A percentile compares a stretch with the other conserved stretches of the same genome.
Evolutionary conservation across 345 rosid species (phyloP).

Genomic region (Heritiera littoralis): DNA sequence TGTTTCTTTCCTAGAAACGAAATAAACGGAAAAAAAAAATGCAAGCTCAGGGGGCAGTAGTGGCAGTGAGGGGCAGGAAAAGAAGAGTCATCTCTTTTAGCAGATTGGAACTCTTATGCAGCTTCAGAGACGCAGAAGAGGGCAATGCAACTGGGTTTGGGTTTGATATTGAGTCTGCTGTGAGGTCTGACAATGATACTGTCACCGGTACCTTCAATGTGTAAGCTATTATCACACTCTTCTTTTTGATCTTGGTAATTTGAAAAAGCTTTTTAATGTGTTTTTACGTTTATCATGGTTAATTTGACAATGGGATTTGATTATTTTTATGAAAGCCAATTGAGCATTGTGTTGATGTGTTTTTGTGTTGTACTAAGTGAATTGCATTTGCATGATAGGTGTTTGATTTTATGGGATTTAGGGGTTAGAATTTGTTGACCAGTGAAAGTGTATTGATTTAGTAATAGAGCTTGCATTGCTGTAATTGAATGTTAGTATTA

Average conservation of each 20-base stretch:
- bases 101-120: slow-evolving; percentile 86
- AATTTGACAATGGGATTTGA: neutral
- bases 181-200: slow-evolving; percentile 74
- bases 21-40: slow-evolving; percentile 35
- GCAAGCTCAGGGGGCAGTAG: slow-evolving; percentile 50
- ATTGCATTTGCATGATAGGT: neutral
- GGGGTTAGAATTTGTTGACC: neutral
- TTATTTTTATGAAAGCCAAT: neutral
- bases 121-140: slow-evolving; percentile 52
- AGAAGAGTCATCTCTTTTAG: slow-evolving; percentile 54
- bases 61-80: slow-evolving; percentile 37
- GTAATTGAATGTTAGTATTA: neutral
- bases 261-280: neutral
- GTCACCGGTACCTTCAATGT: slow-evolving; percentile 80
- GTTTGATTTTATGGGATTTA: neutral
- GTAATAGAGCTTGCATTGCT: neutral
- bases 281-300: neutral
- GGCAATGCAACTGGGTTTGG: slow-evolving; percentile 41
- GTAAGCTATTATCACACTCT: slow-evolving; percentile 38
- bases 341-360: neutral
- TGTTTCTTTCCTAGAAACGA: neutral
- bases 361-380: neutral
- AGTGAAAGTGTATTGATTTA: neutral
- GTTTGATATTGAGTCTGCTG: slow-evolving; percentile 81
- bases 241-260: neutral